phyloP scores from a whole-genome alignment of 768 basidiomycete species.

The Saitozyma sp. region DNA sequence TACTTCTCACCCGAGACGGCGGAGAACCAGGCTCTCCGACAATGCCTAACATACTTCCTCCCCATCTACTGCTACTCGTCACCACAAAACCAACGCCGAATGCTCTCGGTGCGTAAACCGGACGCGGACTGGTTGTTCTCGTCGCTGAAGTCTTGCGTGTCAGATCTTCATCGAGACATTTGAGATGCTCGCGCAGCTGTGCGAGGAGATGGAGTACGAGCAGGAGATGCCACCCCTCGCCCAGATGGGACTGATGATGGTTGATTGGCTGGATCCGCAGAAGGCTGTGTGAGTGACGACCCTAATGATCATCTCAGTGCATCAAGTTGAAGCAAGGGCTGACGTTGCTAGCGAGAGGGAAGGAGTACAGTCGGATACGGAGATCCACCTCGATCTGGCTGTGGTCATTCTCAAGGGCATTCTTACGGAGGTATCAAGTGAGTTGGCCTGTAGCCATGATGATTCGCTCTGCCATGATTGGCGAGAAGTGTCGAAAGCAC shows the following conservation, averaged over 20 bases:
- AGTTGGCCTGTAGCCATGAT: constrained; percentile 38
- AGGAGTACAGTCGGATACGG: constrained; percentile 51
- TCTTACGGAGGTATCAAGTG: constrained; percentile 61
- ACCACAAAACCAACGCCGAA: constrained; percentile 67
- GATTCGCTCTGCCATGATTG: background rate
- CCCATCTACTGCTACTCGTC: constrained; percentile 84
- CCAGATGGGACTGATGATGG: constrained; percentile 74
- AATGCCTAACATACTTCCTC: constrained; percentile 84
- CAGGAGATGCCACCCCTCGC: constrained; percentile 60
- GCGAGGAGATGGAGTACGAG: constrained; percentile 65
- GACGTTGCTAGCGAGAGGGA: constrained; percentile 54
- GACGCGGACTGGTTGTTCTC: no score
- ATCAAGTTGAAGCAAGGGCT: background rate
- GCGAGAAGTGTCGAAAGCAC: background rate
- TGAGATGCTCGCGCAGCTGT: constrained; percentile 61
- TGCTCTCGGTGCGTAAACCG: constrained; percentile 61
- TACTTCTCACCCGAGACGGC: constrained; percentile 80
- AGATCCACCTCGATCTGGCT: constrained; percentile 64
- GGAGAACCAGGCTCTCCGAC: constrained; percentile 78
- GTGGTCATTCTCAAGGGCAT: constrained; percentile 60
- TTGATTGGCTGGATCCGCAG: constrained; percentile 85
- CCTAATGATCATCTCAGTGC: no score
- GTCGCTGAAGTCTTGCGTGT: background rate
- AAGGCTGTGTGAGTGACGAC: constrained; percentile 60
- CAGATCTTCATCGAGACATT: constrained; percentile 74